Evolutionary conservation across 2,329 filamentous ascomycete species (phyloP).

Genomic region (Colletotrichum sp.): DNA sequence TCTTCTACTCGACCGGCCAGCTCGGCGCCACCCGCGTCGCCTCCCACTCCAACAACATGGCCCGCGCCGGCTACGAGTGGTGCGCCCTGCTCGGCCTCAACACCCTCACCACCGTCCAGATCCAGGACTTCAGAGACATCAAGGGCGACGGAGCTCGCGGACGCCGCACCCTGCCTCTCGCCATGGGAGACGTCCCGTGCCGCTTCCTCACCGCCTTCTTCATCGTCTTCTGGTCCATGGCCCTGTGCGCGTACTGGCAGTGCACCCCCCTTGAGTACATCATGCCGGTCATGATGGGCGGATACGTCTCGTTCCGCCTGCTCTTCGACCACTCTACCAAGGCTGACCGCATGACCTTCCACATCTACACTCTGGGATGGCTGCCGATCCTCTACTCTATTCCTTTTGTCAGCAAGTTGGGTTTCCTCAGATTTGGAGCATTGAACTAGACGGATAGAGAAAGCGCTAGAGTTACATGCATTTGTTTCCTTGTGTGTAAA

Average conservation of each 20-base stretch:
- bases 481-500: background rate
- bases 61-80: conserved; percentile 23
- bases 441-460: background rate
- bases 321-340: background rate
- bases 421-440: background rate
- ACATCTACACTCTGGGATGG: background rate
- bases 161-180: conserved; percentile 26
- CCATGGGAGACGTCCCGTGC: conserved; percentile 25
- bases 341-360: background rate
- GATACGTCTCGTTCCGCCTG: background rate
- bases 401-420: background rate
- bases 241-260: background rate
- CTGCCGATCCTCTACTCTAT: background rate
- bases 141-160: conserved; percentile 26
- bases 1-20: conserved; percentile 17
- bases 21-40: background rate
- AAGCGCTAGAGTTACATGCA: background rate
- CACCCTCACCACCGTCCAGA: conserved; percentile 25
- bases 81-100: conserved; percentile 23
- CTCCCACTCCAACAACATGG: conserved; percentile 7
- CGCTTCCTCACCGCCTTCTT: conserved; percentile 23
- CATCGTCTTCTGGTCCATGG: conserved; percentile 23
- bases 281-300: background rate
- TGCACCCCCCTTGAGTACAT: background rate
- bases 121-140: background rate